Percentiles rank a stretch among this genome's conserved stretches.
Conservation (phyloP, 2,329 filamentous ascomycete genomes). For the Talaromyces marneffei region DNA sequence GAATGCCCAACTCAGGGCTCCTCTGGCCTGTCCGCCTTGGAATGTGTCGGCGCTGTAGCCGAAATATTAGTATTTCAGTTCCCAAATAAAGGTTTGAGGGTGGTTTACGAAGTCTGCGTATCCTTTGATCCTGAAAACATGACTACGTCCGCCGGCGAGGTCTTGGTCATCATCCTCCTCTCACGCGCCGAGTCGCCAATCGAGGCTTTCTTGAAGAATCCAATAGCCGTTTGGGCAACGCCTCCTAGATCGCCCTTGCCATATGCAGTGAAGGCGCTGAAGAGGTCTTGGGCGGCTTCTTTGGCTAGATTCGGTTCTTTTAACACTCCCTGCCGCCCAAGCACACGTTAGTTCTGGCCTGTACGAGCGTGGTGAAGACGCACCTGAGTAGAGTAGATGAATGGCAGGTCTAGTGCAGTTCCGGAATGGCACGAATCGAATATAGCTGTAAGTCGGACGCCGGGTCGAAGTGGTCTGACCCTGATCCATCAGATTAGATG, state of each 20-base stretch:
- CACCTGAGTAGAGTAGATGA: constrained; percentile 58
- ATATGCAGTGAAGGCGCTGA: constrained; percentile 67
- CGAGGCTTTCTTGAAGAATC: constrained; percentile 82
- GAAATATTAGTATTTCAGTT: not conserved
- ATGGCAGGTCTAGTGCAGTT: constrained; percentile 61
- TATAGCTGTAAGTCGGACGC: constrained; percentile 71
- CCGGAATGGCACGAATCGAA: constrained; percentile 65
- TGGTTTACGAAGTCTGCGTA: constrained; percentile 61
- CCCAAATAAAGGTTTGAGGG: not conserved
- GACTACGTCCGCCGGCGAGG: constrained; percentile 88
- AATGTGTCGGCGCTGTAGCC: constrained; percentile 72
- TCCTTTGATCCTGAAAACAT: constrained; percentile 99
- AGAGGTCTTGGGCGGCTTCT: constrained; percentile 58
- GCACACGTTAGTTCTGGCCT: not conserved
- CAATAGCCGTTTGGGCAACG: constrained; percentile 72
- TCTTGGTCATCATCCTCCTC: constrained; percentile 79
- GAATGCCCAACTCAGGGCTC: constrained; percentile 97
- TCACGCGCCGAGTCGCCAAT: constrained; percentile 71
- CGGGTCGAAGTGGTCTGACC: constrained; percentile 70
- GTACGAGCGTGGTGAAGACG: not conserved
- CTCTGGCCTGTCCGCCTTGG: constrained; percentile 82
- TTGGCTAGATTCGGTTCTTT: constrained; percentile 64
- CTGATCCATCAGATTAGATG: constrained; percentile 13
- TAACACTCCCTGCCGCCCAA: constrained; percentile 46
- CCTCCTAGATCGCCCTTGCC: constrained; percentile 74